Evolutionary conservation across 2,329 filamentous ascomycete genomes (phyloP).

Genomic region (Hymenoscyphus fraxineus): DNA sequence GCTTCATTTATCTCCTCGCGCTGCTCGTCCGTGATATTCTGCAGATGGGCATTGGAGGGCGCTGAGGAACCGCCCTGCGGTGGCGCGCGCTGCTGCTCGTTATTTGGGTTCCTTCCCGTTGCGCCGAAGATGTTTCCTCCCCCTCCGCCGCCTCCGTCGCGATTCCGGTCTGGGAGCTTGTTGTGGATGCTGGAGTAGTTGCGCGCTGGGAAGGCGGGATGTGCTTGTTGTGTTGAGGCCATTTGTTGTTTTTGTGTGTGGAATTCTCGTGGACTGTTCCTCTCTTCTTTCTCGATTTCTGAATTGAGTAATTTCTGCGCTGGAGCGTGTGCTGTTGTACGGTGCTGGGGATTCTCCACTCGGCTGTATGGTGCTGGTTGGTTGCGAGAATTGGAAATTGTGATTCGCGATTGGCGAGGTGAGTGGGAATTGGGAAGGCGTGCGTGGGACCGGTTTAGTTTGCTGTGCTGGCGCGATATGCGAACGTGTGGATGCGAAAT

Average conservation of each 20-base stretch:
- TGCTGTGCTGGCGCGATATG: background rate
- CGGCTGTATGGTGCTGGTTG: too few species aligned
- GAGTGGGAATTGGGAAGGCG: background rate
- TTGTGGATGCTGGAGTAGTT: slow-evolving; percentile 39
- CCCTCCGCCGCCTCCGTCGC: background rate
- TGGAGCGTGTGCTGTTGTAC: background rate
- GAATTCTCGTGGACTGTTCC: background rate
- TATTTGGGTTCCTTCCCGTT: background rate
- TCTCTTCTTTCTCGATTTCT: background rate
- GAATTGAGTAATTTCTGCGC: too few species aligned
- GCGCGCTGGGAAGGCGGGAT: slow-evolving; percentile 49
- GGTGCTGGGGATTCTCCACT: too few species aligned
- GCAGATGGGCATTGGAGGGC: slow-evolving; percentile 19
- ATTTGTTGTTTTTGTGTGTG: background rate
- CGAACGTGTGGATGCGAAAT: background rate
- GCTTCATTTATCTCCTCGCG: slow-evolving; percentile 91
- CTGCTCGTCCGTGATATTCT: slow-evolving; percentile 75
- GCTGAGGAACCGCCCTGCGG: slow-evolving; percentile 14
- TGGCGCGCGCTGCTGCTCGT: slow-evolving; percentile 1
- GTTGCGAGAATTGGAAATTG: background rate
- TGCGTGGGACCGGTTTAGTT: background rate
- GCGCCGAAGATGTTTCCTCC: background rate
- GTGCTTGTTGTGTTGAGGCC: slow-evolving; percentile 30
- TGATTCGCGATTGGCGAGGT: background rate
- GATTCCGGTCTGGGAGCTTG: slow-evolving; percentile 45